Base-by-base conservation (phyloP, 1,139 yeast species). In the Diutina mesorugosa region DNA sequence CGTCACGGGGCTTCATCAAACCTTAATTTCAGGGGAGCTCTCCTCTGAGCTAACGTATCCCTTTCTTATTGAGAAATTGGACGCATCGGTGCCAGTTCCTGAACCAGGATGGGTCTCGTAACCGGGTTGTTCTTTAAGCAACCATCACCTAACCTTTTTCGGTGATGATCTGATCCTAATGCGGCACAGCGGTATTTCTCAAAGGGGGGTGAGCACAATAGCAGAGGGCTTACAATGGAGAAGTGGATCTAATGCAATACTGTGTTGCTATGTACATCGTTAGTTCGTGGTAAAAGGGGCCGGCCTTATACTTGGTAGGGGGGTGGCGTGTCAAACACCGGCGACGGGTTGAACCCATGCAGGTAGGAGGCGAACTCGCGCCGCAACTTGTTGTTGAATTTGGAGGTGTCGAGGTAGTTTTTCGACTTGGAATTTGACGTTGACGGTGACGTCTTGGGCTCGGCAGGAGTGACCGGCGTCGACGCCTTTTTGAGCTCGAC, bases 241-340 rank as follows among this genome's bases (percentile, higher is more conserved):
- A 21, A 21, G 4, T 21, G 26, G 26, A 21, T 21, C 26, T 21
- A 21, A 35, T 35, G n/a, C 41, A 35, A 35, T 5, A 35, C 14
- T 35, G 41, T 35, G 10, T 45, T 45, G 47, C 47, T 45, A 45
- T 45, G 26, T 45, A 45, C 47, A n/a, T n/a, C 18, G 26, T 35
- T 45, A 45, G 10, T 16, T 45, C 18, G 26, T 45, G 26, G 26
- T 45, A 45, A 45, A n/a, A n/a, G 26, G 47, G 47, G 47, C 47
- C 47, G 21, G 30, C 48, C 48, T 26, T 29, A 32, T 4, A 50
- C 45, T 16, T 32, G 53, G 28, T 50, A 50, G 41, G 53, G 53
- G 18, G 53, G 53, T n/a, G 53, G 53, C 21, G 53, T 50, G 21
- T 50, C 53, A 32, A 50, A 32, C 28, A 32, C 45, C 30, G 35